phyloP scores from a whole-genome alignment of 345 rosid genomes.

The Luvunga scandens region DNA sequence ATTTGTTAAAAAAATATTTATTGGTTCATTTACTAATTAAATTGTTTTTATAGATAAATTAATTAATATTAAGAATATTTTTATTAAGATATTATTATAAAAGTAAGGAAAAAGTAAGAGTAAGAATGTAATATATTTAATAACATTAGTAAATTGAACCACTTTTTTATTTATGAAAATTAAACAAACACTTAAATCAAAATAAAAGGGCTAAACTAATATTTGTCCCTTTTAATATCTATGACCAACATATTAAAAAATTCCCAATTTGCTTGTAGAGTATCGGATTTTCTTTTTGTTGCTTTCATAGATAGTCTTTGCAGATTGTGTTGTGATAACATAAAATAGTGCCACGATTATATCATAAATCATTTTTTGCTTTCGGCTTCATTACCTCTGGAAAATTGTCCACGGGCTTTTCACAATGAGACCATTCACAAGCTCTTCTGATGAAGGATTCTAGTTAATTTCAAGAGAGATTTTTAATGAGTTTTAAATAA shows the following conservation, averaged over 20 bases:
- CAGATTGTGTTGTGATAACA: neutral
- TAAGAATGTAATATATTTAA: too few species aligned
- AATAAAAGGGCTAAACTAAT: too few species aligned
- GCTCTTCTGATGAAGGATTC: neutral
- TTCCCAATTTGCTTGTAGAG: neutral
- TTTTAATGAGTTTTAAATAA: neutral
- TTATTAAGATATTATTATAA: too few species aligned
- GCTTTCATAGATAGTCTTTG: neutral
- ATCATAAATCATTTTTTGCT: too few species aligned
- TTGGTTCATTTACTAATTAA: too few species aligned
- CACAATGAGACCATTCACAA: neutral
- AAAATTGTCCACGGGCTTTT: neutral
- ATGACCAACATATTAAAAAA: neutral
- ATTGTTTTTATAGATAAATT: too few species aligned
- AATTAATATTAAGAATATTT: too few species aligned
- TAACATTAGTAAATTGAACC: too few species aligned
- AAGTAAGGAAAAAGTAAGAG: too few species aligned
- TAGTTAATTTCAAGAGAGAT: neutral
- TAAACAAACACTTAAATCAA: too few species aligned
- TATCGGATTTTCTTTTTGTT: neutral
- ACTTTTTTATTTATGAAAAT: too few species aligned
- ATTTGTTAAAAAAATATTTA: too few species aligned
- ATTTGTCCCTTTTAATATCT: neutral
- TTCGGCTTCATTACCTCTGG: neutral
- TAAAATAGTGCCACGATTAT: neutral